Evolutionary conservation across 768 basidiomycete species (phyloP).

Genomic region (Pluteus cervinus): DNA sequence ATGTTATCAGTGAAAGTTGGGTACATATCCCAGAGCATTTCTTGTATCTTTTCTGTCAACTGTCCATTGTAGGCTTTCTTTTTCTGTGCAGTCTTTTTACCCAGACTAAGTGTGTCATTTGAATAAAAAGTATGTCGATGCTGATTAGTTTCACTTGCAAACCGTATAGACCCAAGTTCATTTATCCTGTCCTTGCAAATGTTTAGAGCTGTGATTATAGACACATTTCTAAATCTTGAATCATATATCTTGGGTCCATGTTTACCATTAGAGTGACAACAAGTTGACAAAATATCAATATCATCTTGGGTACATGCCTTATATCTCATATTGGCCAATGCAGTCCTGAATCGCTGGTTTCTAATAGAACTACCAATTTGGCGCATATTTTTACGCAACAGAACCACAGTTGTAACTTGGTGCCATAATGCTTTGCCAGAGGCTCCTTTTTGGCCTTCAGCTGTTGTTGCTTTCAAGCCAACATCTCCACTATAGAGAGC

Average conservation of each 20-base stretch:
- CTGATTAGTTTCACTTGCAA: conserved; percentile 21
- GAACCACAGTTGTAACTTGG: no score
- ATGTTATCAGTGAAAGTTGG: conserved; percentile 11
- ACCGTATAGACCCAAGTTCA: conserved; percentile 15
- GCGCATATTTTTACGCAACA: no score
- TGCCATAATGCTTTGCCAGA: no score
- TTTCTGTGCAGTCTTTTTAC: conserved; percentile 2
- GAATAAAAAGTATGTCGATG: conserved; percentile 21
- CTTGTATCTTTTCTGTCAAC: background rate
- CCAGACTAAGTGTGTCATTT: conserved; percentile 9
- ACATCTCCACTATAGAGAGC: no score
- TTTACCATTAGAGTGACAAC: conserved; percentile 17
- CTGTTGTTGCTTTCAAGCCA: no score
- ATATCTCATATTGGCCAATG: no score
- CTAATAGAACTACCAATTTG: no score
- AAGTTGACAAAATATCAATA: no score
- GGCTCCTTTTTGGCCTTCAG: no score
- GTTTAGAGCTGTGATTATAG: conserved; percentile 27
- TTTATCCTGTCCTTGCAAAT: conserved; percentile 26
- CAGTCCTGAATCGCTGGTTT: no score
- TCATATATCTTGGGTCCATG: conserved; percentile 5
- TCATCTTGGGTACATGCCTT: no score
- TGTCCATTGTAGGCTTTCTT: background rate
- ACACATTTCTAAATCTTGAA: conserved; percentile 20
- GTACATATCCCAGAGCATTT: conserved; percentile 6